Evolutionary conservation across 257 asterid genomes (phyloP).

Genomic region (Scutellaria galericulata): DNA sequence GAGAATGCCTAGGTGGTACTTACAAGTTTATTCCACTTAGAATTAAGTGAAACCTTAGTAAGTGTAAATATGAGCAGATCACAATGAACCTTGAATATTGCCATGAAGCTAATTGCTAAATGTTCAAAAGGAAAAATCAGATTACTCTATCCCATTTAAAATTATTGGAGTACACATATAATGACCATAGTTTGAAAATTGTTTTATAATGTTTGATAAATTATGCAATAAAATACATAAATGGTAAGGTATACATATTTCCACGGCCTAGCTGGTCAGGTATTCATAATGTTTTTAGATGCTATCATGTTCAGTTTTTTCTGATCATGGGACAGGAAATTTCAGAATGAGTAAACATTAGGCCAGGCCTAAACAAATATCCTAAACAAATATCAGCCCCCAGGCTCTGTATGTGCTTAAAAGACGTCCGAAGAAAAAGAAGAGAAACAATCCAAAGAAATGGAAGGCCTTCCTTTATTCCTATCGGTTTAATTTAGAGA

Average conservation of each 20-base stretch:
- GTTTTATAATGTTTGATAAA: not conserved
- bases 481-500: too few species aligned
- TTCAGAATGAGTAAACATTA: not conserved
- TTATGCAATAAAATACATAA: slow-evolving; percentile 1
- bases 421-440: not conserved
- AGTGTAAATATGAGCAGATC: slow-evolving; percentile 16
- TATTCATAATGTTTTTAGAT: not conserved
- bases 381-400: not conserved
- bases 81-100: not conserved
- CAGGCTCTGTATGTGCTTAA: not conserved
- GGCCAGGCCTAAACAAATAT: not conserved
- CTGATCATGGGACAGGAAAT: not conserved
- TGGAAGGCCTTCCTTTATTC: too few species aligned
- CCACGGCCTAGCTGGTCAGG: not conserved
- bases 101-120: not conserved
- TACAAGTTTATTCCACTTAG: not conserved
- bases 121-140: not conserved
- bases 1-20: slow-evolving; percentile 16
- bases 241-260: not conserved
- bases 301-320: not conserved
- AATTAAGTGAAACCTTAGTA: slow-evolving; percentile 15
- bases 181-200: not conserved
- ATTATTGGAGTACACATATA: not conserved
- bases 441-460: too few species aligned
- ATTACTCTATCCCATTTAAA: not conserved